Conservation (phyloP, 2,329 filamentous ascomycete genomes). For the Talaromyces marneffei region DNA sequence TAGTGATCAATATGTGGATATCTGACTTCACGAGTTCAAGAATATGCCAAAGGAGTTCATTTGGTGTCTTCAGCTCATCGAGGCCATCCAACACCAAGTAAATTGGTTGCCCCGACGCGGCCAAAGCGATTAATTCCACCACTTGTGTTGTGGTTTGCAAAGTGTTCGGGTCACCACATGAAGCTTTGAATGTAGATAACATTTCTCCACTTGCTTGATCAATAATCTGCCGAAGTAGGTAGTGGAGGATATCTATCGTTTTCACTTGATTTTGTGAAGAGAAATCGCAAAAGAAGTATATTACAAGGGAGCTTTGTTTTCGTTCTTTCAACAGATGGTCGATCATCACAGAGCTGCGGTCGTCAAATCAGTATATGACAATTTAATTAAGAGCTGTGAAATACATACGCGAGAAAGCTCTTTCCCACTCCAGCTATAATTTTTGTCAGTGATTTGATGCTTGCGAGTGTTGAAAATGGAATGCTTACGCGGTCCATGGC, state of each 20-base stretch:
- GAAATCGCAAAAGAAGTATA: background rate
- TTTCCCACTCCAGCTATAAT: background rate
- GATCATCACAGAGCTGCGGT: background rate
- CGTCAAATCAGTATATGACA: background rate
- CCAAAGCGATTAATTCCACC: background rate
- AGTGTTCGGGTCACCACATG: background rate
- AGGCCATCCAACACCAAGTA: background rate
- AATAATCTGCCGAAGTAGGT: background rate
- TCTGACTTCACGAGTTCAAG: background rate
- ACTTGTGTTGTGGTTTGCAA: background rate
- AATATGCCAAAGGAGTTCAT: background rate
- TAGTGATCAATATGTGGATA: background rate
- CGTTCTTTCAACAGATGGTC: background rate
- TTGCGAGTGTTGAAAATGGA: background rate
- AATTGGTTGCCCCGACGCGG: background rate
- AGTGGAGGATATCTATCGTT: background rate
- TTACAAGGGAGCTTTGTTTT: background rate
- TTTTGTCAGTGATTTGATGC: background rate
- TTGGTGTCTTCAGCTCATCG: background rate
- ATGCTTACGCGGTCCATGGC: conserved; percentile 1
- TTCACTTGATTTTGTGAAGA: background rate
- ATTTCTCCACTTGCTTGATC: background rate
- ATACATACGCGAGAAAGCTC: background rate
- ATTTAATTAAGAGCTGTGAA: background rate
- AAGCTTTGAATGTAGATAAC: background rate